Conservation (phyloP, 257 asterid genomes). For the Phtheirospermum japonicum region DNA sequence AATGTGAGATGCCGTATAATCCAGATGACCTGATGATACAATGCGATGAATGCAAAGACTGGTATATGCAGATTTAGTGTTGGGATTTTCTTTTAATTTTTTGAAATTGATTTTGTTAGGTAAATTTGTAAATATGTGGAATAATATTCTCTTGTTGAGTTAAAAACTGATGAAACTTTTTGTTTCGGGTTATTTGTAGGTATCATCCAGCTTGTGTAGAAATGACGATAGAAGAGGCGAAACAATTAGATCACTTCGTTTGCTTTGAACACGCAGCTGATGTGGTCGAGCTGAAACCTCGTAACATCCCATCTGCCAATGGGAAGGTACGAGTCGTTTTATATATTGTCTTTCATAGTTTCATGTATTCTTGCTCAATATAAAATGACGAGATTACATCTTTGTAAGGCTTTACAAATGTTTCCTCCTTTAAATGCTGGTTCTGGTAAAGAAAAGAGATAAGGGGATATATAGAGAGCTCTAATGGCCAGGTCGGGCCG, state of each 20-base stretch:
- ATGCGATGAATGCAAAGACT: conserved; percentile 68
- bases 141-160: conserved; percentile 16
- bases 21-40: conserved; percentile 75
- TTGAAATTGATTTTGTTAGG: neutral
- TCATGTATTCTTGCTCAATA: neutral
- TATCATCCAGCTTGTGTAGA: conserved; percentile 71
- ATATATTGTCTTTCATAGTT: too few relatives aligned
- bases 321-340: conserved; percentile 31
- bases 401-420: too few relatives aligned
- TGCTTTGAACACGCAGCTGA: conserved; percentile 51
- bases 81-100: too few relatives aligned
- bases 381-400: too few relatives aligned
- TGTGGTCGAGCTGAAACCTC: conserved; percentile 33
- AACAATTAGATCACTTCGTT: conserved; percentile 40
- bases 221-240: conserved; percentile 50
- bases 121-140: neutral
- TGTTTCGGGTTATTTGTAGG: conserved; percentile 39
- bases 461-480: too few relatives aligned
- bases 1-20: conserved; percentile 72
- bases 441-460: too few relatives aligned
- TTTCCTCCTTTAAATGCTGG: too few relatives aligned
- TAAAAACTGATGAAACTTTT: too few relatives aligned
- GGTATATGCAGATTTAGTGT: conserved; percentile 38
- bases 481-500: too few relatives aligned
- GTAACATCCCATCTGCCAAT: conserved; percentile 24